Conservation (phyloP, 139 green algal species). For the Penium margaritaceum region DNA sequence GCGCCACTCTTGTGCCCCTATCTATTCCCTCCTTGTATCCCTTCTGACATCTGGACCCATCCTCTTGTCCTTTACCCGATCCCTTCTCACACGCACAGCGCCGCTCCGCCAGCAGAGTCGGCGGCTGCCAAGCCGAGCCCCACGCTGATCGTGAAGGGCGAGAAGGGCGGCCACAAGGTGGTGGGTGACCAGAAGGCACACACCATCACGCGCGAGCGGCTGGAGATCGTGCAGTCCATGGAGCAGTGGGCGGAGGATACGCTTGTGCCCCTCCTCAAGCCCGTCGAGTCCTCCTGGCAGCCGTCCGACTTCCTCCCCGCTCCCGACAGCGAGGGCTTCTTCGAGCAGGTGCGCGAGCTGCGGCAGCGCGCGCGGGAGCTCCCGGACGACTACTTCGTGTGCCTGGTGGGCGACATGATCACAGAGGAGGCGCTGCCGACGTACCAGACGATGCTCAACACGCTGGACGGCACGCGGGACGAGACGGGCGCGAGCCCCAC, state of each 20-base stretch:
- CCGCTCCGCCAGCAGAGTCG: too few relatives aligned
- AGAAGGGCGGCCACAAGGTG: too few relatives aligned
- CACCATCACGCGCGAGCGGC: constrained; percentile 58
- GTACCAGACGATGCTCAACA: constrained; percentile 99
- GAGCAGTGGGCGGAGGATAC: constrained; percentile 58
- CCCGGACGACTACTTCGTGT: constrained; percentile 90
- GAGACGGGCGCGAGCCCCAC: constrained; percentile 76
- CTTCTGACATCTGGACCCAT: too few relatives aligned
- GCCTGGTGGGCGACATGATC: constrained; percentile 88
- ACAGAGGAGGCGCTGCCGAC: constrained; percentile 98
- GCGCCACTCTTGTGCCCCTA: too few relatives aligned
- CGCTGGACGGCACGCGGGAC: constrained; percentile 87
- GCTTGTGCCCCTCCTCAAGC: constrained; percentile 72
- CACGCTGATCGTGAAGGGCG: too few relatives aligned
- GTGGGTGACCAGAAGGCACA: constrained; percentile 41
- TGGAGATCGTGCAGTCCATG: constrained; percentile 63
- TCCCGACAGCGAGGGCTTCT: constrained; percentile 73
- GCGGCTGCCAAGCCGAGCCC: too few relatives aligned
- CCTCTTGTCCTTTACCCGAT: too few relatives aligned
- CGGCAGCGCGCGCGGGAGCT: constrained; percentile 67
- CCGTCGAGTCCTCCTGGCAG: constrained; percentile 84
- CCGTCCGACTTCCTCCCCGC: constrained; percentile 87
- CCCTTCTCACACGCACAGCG: too few relatives aligned
- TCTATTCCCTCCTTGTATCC: too few relatives aligned
- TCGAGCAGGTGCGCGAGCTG: constrained; percentile 83